phyloP scores from a whole-genome alignment of 208 protist species.

The Acanthamoeba triangularis region DNA sequence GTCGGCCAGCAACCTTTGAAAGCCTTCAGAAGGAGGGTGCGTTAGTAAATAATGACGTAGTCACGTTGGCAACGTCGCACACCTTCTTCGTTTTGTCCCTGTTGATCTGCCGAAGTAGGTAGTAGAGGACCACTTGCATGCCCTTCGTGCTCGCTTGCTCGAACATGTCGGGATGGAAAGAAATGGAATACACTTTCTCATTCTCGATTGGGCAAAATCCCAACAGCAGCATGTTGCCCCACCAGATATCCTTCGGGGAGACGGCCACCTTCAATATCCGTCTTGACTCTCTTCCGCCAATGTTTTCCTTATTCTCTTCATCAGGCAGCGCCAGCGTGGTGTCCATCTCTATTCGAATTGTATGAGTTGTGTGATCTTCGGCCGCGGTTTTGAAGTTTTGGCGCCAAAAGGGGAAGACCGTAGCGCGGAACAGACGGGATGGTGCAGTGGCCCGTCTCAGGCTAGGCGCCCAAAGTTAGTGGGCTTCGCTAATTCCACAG shows the following conservation, averaged over 20 bases:
- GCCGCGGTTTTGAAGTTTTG: no score
- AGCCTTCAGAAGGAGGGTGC: not conserved
- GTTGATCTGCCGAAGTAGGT: slow-evolving; percentile 9
- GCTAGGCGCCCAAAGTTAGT: not conserved
- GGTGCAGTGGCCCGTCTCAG: not conserved
- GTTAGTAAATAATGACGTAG: not conserved
- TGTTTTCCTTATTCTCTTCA: slow-evolving; percentile 1
- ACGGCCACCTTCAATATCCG: not conserved
- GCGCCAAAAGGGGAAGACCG: slow-evolving; percentile 40
- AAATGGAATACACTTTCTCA: not conserved
- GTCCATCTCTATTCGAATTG: slow-evolving; percentile 10
- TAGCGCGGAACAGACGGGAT: not conserved
- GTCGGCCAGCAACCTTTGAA: slow-evolving; percentile 64
- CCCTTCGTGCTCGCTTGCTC: slow-evolving; percentile 60
- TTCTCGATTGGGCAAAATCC: slow-evolving; percentile 46
- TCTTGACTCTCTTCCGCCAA: not conserved
- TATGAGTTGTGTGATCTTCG: not conserved
- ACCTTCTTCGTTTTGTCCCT: slow-evolving; percentile 43
- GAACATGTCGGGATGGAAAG: slow-evolving; percentile 50
- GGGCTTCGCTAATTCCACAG: not conserved
- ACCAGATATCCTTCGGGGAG: slow-evolving; percentile 38
- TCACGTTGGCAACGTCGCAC: not conserved
- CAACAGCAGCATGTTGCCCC: slow-evolving; percentile 53
- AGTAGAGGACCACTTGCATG: slow-evolving; percentile 69
- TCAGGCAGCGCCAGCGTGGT: not conserved